phyloP scores from a whole-genome alignment of 2,329 filamentous ascomycete genomes.

The Zasmidium angulare region DNA sequence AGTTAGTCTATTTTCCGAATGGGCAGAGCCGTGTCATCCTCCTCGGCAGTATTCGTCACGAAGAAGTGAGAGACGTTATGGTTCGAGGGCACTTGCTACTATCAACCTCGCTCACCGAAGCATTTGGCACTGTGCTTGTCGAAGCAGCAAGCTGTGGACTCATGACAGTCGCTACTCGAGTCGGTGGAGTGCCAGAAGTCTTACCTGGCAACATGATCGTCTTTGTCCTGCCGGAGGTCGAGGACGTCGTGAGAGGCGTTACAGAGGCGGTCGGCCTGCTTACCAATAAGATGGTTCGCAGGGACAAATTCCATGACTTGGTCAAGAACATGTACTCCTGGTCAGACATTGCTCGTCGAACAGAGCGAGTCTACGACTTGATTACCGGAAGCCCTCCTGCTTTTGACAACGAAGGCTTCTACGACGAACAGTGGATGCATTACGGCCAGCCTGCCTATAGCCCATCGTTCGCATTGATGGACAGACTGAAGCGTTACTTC shows the following conservation, averaged over 20 bases:
- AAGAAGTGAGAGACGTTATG: constrained; percentile 97
- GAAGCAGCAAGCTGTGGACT: constrained; percentile 94
- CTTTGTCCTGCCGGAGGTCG: constrained; percentile 94
- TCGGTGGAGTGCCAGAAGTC: constrained; percentile 95
- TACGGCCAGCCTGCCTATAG: constrained; percentile 57
- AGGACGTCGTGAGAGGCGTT: constrained; percentile 87
- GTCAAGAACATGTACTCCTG: constrained; percentile 99
- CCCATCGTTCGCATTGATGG: constrained; percentile 82
- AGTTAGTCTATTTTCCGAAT: constrained; percentile 40
- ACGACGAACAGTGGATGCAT: constrained; percentile 67
- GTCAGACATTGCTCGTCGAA: constrained; percentile 91
- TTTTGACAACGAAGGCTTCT: constrained; percentile 72
- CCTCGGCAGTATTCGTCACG: constrained; percentile 87
- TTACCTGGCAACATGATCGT: constrained; percentile 95
- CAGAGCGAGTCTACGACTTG: constrained; percentile 91
- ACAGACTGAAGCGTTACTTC: constrained; percentile 93
- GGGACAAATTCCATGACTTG: constrained; percentile 93
- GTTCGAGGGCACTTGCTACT: constrained; percentile 94
- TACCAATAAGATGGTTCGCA: constrained; percentile 64
- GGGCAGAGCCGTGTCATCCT: constrained; percentile 92
- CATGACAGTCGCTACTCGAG: constrained; percentile 94
- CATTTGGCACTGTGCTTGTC: constrained; percentile 96
- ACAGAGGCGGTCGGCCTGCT: constrained; percentile 84
- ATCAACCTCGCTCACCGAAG: constrained; percentile 91
- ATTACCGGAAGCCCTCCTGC: constrained; percentile 77